A percentile compares a stretch with the other conserved stretches of the same genome.
phyloP scores from a whole-genome alignment of 2,329 filamentous ascomycete species.

The Falciphora oryzae region DNA sequence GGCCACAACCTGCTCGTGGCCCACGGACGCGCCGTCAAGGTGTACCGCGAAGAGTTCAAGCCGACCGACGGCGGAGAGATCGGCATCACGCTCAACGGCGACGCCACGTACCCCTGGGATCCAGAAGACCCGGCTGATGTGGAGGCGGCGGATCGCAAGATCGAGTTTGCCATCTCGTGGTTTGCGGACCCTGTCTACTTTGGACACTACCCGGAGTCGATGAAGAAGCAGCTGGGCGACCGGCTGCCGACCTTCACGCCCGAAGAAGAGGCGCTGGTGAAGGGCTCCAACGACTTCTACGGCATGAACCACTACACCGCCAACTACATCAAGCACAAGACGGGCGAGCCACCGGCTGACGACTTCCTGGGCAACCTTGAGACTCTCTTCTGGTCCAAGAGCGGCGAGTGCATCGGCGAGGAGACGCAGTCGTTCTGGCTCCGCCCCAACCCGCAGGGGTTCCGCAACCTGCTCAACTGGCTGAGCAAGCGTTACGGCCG shows the following conservation, averaged over 20 bases:
- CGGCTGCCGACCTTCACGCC: constrained; percentile 69
- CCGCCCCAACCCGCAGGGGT: constrained; percentile 67
- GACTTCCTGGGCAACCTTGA: constrained; percentile 76
- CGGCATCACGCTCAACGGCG: constrained; percentile 82
- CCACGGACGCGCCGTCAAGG: constrained; percentile 74
- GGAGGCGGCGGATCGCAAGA: constrained; percentile 71
- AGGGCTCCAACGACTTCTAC: constrained; percentile 89
- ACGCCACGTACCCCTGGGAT: constrained; percentile 80
- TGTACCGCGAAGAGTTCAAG: constrained; percentile 80
- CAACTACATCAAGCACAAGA: constrained; percentile 75
- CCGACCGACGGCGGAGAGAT: constrained; percentile 66
- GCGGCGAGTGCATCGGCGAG: constrained; percentile 67
- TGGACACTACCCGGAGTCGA: constrained; percentile 76
- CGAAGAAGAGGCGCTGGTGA: constrained; percentile 67
- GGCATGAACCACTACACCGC: constrained; percentile 93
- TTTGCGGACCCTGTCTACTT: constrained; percentile 85
- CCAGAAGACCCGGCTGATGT: constrained; percentile 67
- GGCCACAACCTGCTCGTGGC: constrained; percentile 77
- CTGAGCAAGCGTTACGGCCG: constrained; percentile 68
- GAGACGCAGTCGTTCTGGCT: constrained; percentile 83
- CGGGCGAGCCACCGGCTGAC: constrained; percentile 50
- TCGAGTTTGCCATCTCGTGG: constrained; percentile 84
- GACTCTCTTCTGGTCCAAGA: constrained; percentile 63
- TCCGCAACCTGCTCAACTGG: constrained; percentile 72
- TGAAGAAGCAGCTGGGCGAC: constrained; percentile 74